Base-by-base conservation (phyloP, 2,329 filamentous ascomycete genomes). In the Metarhizium rileyi region DNA sequence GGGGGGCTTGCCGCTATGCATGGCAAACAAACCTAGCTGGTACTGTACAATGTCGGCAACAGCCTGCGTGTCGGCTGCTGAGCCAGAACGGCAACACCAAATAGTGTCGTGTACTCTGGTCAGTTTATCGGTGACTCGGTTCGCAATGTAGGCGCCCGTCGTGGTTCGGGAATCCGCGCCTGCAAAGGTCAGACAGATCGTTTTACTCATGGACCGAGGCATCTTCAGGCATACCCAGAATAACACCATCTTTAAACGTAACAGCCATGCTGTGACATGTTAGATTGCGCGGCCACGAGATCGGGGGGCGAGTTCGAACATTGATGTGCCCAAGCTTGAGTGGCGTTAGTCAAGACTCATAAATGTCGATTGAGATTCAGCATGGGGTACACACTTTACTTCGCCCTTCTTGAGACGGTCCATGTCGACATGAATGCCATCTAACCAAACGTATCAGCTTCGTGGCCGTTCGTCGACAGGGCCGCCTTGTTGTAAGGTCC, bases 361-460 rank as follows among this genome's bases (percentile, higher is more conserved):
- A 18, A 6, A 20, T 14, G 9, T 20, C 18, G 16, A 16, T 22
- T 18, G 6, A 22, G 16, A 8, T 22, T 38, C 16, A 20, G 4
- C 18, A 18, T 14, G n/a, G 5, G 35, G 5, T 45, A 23, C 89
- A 73, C 75, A 96, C 90, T 98, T 98, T 68, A 98, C 91, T 76
- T 98, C 93, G 55, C 93, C 93, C 72, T 90, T 93, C 84, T 98
- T 98, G 70, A 98, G 75, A 65, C 93, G 86, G 64, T 97, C 88
- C 93, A 98, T 98, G 67, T 98, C 93, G 61, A 98, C 78, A 70
- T 98, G 93, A 68, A 98, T 97, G 68, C 93, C 93, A 90, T 98
- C 93, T 97, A 63, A 44, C 49, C 47, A 47, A 38, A 20, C 16
- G 26, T 12, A n/a, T 44, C 43, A 50, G 45, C 25, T 28, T 46